phyloP scores from a whole-genome alignment of 1,139 yeast species.

The Taphrina flavorubra region DNA sequence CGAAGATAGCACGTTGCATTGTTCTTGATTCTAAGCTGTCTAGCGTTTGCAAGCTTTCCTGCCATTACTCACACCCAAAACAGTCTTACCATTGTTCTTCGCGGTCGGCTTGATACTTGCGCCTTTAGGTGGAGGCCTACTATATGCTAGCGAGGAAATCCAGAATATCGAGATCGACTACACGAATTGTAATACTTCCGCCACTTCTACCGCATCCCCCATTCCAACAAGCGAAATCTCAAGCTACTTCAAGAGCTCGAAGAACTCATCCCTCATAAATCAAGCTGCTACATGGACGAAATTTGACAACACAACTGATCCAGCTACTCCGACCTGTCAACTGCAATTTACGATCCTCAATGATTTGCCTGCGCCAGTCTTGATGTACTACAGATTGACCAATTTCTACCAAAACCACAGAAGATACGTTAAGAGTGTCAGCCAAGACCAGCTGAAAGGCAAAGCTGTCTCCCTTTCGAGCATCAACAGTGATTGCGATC shows the following conservation, averaged over 20 bases:
- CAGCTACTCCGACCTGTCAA: slow-evolving; percentile 62
- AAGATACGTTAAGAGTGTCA: slow-evolving; percentile 85
- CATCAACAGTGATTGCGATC: slow-evolving; percentile 84
- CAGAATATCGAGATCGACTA: slow-evolving; percentile 84
- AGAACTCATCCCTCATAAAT: slow-evolving; percentile 22
- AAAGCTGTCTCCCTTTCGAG: slow-evolving; percentile 60
- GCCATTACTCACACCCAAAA: slow-evolving; percentile 89
- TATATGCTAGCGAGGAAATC: slow-evolving; percentile 69
- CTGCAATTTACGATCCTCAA: slow-evolving; percentile 80
- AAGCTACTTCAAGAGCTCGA: slow-evolving; percentile 45
- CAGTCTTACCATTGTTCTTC: slow-evolving; percentile 81
- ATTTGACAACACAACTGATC: slow-evolving; percentile 49
- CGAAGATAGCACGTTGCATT: neutral
- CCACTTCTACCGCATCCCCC: slow-evolving; percentile 58
- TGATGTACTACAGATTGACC: slow-evolving; percentile 77
- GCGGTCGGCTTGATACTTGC: slow-evolving; percentile 80
- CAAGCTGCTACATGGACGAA: slow-evolving; percentile 34
- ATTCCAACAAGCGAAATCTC: slow-evolving; percentile 67
- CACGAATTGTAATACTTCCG: slow-evolving; percentile 69
- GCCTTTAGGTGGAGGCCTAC: slow-evolving; percentile 89
- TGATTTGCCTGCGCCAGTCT: slow-evolving; percentile 75
- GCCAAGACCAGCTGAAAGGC: slow-evolving; percentile 89
- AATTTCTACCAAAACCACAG: slow-evolving; percentile 93
- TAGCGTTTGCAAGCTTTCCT: slow-evolving; percentile 59
- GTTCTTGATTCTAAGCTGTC: neutral